Evolutionary conservation across 306 rosid genomes (phyloP).

Genomic region (Fagus sylvatica): DNA sequence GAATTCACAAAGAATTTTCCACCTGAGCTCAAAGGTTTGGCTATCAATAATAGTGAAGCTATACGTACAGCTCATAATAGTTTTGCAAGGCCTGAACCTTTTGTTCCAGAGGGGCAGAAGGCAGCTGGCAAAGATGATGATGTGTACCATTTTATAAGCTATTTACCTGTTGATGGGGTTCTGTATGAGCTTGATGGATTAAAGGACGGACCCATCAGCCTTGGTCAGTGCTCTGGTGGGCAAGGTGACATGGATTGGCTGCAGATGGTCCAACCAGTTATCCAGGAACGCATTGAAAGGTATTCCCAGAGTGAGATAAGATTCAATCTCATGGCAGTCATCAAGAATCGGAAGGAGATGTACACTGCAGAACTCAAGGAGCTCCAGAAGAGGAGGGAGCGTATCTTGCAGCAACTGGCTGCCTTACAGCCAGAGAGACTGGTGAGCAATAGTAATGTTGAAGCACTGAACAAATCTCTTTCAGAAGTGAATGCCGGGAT

Average conservation of each 20-base stretch:
- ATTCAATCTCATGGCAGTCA: slow-evolving; percentile 88
- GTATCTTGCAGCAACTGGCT: slow-evolving; percentile 85
- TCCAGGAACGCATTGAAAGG: slow-evolving; percentile 94
- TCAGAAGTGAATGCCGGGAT: slow-evolving; percentile 90
- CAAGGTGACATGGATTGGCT: slow-evolving; percentile 93
- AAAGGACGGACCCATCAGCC: slow-evolving; percentile 97
- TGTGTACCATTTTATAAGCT: slow-evolving; percentile 95
- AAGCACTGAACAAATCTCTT: slow-evolving; percentile 80
- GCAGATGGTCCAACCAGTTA: slow-evolving; percentile 83
- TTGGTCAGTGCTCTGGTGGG: slow-evolving; percentile 85
- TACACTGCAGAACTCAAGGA: slow-evolving; percentile 91
- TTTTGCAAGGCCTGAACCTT: slow-evolving; percentile 97
- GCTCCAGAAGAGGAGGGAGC: slow-evolving; percentile 95
- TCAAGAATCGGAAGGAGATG: slow-evolving; percentile 88
- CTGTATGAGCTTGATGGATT: slow-evolving; percentile 96
- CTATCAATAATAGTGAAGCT: slow-evolving; percentile 92
- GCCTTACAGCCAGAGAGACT: slow-evolving; percentile 62
- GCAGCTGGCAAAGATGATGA: slow-evolving; percentile 85
- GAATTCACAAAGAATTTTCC: slow-evolving; percentile 94
- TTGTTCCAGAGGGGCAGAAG: slow-evolving; percentile 91
- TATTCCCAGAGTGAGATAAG: slow-evolving; percentile 86
- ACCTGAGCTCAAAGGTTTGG: slow-evolving; percentile 93
- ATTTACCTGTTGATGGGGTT: slow-evolving; percentile 86
- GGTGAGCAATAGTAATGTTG: slow-evolving; percentile 52
- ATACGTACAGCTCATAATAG: slow-evolving; percentile 94